Conservation (phyloP, 306 rosid species). For the Comarum palustre region DNA sequence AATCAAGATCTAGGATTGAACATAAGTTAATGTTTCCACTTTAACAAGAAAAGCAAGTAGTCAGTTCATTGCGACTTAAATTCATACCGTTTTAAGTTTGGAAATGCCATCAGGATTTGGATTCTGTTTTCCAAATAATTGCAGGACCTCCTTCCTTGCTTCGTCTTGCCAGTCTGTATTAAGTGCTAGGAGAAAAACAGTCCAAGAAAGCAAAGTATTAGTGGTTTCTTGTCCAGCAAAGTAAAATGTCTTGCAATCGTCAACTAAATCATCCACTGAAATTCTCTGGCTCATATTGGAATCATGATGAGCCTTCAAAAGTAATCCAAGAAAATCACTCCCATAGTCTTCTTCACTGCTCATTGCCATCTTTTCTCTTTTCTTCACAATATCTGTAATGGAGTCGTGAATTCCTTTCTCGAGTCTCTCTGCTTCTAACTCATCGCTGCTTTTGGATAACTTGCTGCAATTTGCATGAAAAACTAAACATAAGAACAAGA, state of each 20-base stretch:
- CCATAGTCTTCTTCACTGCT: slow-evolving; percentile 18
- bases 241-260: slow-evolving; percentile 35
- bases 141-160: slow-evolving; percentile 35
- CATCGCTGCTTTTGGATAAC: slow-evolving; percentile 13
- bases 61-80: not conserved
- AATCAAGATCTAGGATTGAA: not conserved
- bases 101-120: slow-evolving; percentile 25
- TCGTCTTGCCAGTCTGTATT: slow-evolving; percentile 39
- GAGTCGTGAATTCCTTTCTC: slow-evolving; percentile 23
- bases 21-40: not conserved
- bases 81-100: slow-evolving; percentile 26
- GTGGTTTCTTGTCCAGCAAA: slow-evolving; percentile 40
- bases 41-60: not conserved
- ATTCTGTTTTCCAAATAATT: slow-evolving; percentile 20
- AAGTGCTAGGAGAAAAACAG: slow-evolving; percentile 28
- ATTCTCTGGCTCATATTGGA: slow-evolving; percentile 14
- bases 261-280: slow-evolving; percentile 26
- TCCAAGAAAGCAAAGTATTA: slow-evolving; percentile 29
- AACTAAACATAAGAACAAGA: not conserved
- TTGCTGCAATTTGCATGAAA: slow-evolving; percentile 20
- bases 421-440: slow-evolving; percentile 27
- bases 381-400: slow-evolving; percentile 18
- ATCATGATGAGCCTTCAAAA: slow-evolving; percentile 30
- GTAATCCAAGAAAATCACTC: slow-evolving; percentile 32
- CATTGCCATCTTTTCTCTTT: slow-evolving; percentile 21